Percentiles rank a stretch among this genome's conserved stretches.
These are phyloP conservation scores for Boletus vermiculosoides DNA, from an alignment of 768 basidiomycete genomes.

Conservation along the genomic window DNA sequence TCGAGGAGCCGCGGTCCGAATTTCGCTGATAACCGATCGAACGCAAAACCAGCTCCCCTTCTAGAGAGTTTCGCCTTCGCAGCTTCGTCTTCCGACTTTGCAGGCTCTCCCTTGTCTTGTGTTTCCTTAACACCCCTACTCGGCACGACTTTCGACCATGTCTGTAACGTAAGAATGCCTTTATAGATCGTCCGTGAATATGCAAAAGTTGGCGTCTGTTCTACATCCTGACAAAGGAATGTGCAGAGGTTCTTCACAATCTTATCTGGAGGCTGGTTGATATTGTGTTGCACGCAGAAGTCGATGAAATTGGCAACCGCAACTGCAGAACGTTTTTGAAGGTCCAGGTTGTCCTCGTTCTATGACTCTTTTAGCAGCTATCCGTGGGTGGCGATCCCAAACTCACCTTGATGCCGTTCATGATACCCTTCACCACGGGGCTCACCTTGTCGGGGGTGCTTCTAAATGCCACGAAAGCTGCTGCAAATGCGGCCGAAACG, in stretches of 20 bases:
- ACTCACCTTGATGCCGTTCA: slow-evolving; percentile 93
- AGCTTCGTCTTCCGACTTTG: slow-evolving; percentile 51
- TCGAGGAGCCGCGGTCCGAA: slow-evolving; percentile 75
- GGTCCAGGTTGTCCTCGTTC: slow-evolving; percentile 85
- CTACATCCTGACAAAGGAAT: slow-evolving; percentile 90
- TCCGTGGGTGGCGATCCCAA: neutral
- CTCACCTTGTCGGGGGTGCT: slow-evolving; percentile 91
- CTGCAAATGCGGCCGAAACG: slow-evolving; percentile 86
- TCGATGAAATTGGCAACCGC: slow-evolving; percentile 87
- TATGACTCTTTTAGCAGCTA: slow-evolving; percentile 30
- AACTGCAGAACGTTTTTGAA: slow-evolving; percentile 84
- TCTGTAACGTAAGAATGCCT: slow-evolving; percentile 77
- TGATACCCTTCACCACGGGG: slow-evolving; percentile 93
- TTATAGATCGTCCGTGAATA: slow-evolving; percentile 56
- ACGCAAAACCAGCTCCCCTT: slow-evolving; percentile 82
- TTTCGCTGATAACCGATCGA: slow-evolving; percentile 69
- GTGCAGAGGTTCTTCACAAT: slow-evolving; percentile 97
- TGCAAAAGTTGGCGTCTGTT: slow-evolving; percentile 87
- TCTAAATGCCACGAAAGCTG: slow-evolving; percentile 84
- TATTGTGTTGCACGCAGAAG: slow-evolving; percentile 71
- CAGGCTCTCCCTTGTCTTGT: slow-evolving; percentile 41
- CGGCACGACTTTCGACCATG: slow-evolving; percentile 38
- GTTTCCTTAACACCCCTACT: slow-evolving; percentile 39
- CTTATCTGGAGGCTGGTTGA: slow-evolving; percentile 88
- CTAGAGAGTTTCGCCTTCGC: slow-evolving; percentile 69